Percentiles rank a stretch among this genome's conserved stretches.
Conservation (phyloP, 208 protist genomes). For the Trichomonas gallinae region DNA sequence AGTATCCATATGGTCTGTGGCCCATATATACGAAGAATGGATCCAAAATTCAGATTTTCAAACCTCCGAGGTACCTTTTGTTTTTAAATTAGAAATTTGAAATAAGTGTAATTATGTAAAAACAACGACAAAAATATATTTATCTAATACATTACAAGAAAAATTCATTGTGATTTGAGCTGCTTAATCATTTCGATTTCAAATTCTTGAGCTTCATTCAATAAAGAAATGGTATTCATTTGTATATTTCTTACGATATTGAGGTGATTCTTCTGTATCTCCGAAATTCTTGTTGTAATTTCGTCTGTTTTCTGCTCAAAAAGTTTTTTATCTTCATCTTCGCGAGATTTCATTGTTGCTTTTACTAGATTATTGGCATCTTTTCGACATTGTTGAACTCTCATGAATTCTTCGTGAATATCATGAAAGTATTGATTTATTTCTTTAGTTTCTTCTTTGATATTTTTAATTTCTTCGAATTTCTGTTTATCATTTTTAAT, state of each 20-base stretch:
- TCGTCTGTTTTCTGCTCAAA: neutral
- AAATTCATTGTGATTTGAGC: neutral
- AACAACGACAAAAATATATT: too few relatives aligned
- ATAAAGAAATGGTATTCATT: neutral
- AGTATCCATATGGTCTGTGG: too few relatives aligned
- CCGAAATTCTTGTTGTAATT: neutral
- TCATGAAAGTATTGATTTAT: neutral
- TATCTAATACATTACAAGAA: too few relatives aligned
- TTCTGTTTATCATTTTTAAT: neutral
- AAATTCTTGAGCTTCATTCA: neutral
- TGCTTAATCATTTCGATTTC: neutral
- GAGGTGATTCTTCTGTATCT: neutral
- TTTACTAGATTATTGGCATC: neutral
- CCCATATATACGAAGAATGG: too few relatives aligned
- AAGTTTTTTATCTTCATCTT: neutral
- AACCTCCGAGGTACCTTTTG: too few relatives aligned
- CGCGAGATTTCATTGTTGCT: neutral
- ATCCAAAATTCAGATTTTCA: too few relatives aligned
- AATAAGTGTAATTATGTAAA: too few relatives aligned
- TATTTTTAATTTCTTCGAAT: neutral
- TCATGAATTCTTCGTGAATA: neutral
- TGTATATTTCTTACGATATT: neutral
- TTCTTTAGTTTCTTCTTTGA: neutral
- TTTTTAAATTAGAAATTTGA: too few relatives aligned
- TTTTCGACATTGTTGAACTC: neutral